phyloP scores from a whole-genome alignment of 352 stramenopile genomes.

The Nothophytophthora sp. region DNA sequence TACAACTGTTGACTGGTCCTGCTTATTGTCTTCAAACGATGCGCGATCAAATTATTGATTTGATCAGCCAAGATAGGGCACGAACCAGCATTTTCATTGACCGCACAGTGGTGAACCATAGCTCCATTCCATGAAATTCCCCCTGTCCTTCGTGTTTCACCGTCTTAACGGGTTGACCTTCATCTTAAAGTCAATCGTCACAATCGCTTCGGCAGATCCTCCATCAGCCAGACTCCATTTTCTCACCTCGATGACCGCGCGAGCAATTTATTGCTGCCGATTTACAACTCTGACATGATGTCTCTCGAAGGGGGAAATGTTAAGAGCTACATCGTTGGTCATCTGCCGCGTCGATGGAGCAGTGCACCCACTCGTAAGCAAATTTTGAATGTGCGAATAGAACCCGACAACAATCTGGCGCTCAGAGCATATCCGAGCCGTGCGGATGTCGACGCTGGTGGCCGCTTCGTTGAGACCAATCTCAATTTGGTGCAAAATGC shows the following conservation, averaged over 20 bases:
- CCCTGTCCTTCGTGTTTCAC: conserved; percentile 33
- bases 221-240: not conserved
- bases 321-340: conserved; percentile 3
- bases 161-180: conserved; percentile 30
- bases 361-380: too few relatives aligned
- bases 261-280: conserved; percentile 11
- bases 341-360: not conserved
- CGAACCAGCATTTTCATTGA: not conserved
- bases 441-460: too few relatives aligned
- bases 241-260: not conserved
- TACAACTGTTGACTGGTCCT: conserved; percentile 20
- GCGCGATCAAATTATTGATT: conserved; percentile 17
- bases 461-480: not conserved
- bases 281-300: conserved; percentile 22
- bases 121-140: conserved; percentile 31
- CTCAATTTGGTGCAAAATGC: not conserved
- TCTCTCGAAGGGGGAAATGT: conserved; percentile 12
- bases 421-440: too few relatives aligned
- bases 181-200: conserved; percentile 43
- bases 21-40: conserved; percentile 19
- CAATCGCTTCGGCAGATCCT: conserved; percentile 16
- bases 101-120: conserved; percentile 25
- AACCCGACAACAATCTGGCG: too few relatives aligned
- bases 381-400: too few relatives aligned
- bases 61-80: conserved; percentile 4